These are phyloP conservation scores for Capsicum rhomboideum DNA, from an alignment of 257 asterid species.

Conservation along the genomic window DNA sequence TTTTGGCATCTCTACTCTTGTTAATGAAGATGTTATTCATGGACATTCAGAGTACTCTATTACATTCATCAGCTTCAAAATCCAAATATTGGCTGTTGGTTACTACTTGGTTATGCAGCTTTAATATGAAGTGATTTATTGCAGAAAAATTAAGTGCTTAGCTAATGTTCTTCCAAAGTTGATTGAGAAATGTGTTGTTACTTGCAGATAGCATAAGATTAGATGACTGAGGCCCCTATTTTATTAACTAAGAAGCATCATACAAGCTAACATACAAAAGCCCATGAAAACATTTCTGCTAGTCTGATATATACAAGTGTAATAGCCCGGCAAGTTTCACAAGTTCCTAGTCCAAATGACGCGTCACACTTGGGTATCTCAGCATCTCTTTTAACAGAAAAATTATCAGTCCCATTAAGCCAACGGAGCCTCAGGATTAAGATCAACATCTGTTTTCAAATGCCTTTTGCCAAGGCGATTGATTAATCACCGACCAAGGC, in stretches of 20 bases:
- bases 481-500: constrained; percentile 74
- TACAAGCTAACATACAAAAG: not conserved
- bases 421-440: not conserved
- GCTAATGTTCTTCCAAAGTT: not conserved
- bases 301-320: not conserved
- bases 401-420: not conserved
- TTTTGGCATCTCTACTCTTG: not conserved
- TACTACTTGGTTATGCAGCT: not conserved
- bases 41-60: not conserved
- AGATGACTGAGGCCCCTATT: not conserved
- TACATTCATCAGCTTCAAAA: not conserved
- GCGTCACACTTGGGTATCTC: not conserved
- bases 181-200: not conserved
- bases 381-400: not conserved
- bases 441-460: not conserved
- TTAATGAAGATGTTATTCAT: not conserved
- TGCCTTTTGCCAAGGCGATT: not conserved
- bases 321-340: not conserved
- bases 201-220: not conserved
- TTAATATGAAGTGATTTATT: not conserved
- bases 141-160: too few species aligned
- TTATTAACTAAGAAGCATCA: not conserved
- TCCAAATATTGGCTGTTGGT: not conserved
- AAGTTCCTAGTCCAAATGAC: not conserved
- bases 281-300: not conserved